phyloP scores from a whole-genome alignment of 805 yeast species.

The Middelhovenomyces tepae region DNA sequence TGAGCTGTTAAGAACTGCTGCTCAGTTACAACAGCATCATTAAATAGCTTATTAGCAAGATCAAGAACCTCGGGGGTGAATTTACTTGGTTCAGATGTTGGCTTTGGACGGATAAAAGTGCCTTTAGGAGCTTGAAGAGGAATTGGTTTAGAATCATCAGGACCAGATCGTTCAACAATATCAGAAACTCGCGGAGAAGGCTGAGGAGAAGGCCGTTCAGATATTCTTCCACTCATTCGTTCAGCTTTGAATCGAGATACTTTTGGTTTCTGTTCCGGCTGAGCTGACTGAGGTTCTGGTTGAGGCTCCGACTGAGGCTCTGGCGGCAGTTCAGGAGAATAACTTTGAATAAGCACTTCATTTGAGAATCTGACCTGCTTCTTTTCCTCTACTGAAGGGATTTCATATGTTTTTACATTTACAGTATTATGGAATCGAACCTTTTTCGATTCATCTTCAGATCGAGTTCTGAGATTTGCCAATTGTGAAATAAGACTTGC shows the following conservation, averaged over 20 bases:
- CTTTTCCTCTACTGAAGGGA: slow-evolving; percentile 17
- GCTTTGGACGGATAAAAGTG: neutral
- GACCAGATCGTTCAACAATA: slow-evolving; percentile 1
- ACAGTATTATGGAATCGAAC: slow-evolving; percentile 18
- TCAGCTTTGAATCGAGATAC: slow-evolving; percentile 27
- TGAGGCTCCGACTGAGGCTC: too few species aligned
- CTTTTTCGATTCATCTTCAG: slow-evolving; percentile 1
- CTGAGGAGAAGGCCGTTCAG: too few species aligned
- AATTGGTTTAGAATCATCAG: neutral
- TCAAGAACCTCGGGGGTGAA: slow-evolving; percentile 32
- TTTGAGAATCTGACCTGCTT: too few species aligned
- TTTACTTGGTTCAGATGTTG: slow-evolving; percentile 7
- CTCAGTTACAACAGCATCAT: slow-evolving; percentile 14
- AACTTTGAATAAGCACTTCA: too few species aligned
- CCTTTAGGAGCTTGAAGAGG: neutral
- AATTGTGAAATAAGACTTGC: neutral
- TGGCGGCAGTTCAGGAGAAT: too few species aligned
- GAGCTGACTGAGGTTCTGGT: slow-evolving; percentile 3
- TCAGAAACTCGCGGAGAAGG: too few species aligned
- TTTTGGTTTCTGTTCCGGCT: slow-evolving; percentile 12
- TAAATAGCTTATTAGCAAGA: slow-evolving; percentile 13
- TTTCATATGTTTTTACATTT: slow-evolving; percentile 20
- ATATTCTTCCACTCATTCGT: slow-evolving; percentile 2
- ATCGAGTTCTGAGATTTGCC: neutral
- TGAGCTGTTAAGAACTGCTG: slow-evolving; percentile 18